These are phyloP conservation scores for Babesia ovis DNA, from an alignment of 169 alveolate genomes.

Conservation along the genomic window DNA sequence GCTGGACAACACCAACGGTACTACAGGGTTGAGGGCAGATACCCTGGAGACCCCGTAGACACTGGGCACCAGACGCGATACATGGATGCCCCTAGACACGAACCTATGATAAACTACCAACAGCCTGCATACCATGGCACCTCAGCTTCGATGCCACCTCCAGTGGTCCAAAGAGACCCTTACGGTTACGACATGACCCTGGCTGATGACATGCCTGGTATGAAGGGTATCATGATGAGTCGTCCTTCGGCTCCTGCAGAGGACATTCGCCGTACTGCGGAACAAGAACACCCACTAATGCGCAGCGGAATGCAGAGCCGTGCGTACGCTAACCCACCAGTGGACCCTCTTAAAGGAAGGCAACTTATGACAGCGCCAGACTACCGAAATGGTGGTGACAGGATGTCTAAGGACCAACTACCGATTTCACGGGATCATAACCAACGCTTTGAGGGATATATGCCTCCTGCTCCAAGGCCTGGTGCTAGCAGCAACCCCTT, in stretches of 20 bases:
- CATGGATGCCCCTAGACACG: not conserved
- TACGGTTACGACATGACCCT: slow-evolving; percentile 34
- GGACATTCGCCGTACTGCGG: not conserved
- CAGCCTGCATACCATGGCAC: not conserved
- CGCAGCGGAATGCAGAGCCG: not conserved
- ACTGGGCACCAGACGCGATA: not conserved
- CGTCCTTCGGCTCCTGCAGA: not conserved
- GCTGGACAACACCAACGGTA: not conserved
- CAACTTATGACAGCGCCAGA: not conserved
- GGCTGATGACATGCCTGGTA: slow-evolving; percentile 37
- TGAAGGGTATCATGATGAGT: slow-evolving; percentile 15
- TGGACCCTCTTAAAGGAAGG: not conserved
- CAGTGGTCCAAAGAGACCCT: slow-evolving; percentile 1
- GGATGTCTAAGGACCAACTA: too few relatives aligned
- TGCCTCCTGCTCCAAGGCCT: not conserved
- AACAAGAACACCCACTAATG: not conserved
- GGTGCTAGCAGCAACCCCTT: slow-evolving; percentile 10
- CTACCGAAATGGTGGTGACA: not conserved
- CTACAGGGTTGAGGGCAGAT: not conserved
- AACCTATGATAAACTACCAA: not conserved
- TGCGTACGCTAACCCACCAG: not conserved
- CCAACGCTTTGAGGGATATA: not conserved
- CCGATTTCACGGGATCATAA: not conserved
- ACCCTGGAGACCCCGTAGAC: not conserved
- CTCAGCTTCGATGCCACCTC: not conserved